Evolutionary conservation across 805 yeast genomes (phyloP), one percentile per base, ranked within the genome.

Genomic region (Zygosaccharomyces bailii): DNA sequence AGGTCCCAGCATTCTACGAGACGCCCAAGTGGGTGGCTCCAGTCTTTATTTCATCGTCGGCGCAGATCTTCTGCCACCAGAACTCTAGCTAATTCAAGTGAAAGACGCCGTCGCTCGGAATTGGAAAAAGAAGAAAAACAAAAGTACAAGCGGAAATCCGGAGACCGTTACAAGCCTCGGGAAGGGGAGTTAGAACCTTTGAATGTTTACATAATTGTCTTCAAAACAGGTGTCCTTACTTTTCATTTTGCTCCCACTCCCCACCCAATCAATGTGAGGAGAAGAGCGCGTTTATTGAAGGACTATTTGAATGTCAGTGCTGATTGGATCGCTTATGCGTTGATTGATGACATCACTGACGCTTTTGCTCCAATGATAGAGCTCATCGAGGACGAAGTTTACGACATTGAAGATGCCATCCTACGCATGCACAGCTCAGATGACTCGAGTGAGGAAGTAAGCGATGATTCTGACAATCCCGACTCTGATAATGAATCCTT

Each of bases 361-460:
- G 95, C 95, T 0, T 93, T 87, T 71, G 98, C 95, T 0, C 99
- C 99, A 2, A 80, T 93, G 84, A 90, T 93, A 50, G 95, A 87
- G 46, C 79, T 91, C 37, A 90, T 93, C 42, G 98, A 93, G 60
- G 88, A 82, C 47, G 99, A 93, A 57, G 98, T 93, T 17, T 88
- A 89, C 61, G 76, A 80, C n/a, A 93, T 93, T 50, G 99, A 93
- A 59, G 96, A 91, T 57, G 85, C 90, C 2, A 91, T 93, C 42
- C 70, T 93, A 55, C 74, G 76, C 45, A 84, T 93, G 91, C 95
- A 91, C 62, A 82, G 89, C 16, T 82, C 84, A 1, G 77, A 71
- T 25, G 73, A 57, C 19, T 55, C 60, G 25, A 70, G 71, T 23
- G 73, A 70, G 35, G 61, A 63, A 20, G 57, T 56, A 17, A 59